Base-by-base conservation (phyloP, 1,139 yeast species). In the Taphrina wiesneri region DNA sequence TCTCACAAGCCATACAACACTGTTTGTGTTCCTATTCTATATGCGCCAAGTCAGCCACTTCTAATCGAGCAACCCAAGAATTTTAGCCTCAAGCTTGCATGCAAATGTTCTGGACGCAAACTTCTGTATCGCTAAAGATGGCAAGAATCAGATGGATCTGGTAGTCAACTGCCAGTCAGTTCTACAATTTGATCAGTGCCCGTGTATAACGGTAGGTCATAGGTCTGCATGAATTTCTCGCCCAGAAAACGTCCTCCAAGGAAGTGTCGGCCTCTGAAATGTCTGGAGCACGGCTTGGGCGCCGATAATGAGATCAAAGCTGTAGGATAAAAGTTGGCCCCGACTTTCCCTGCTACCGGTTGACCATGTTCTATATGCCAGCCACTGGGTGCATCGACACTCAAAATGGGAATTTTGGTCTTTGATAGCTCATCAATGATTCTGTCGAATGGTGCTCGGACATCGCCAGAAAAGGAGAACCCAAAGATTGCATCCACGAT, bases 301-400 rank as follows among this genome's bases (percentile, higher is more conserved):
- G 97, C 97, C 0, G 98, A 92, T 66, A 93, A 78, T 63, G 96
- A 88, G 7, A 93, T 85, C 66, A 93, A 79, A 71, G 85, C 85
- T 4, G 82, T 77, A 0, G 99, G 96, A 32, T 67, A 66, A 69
- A 77, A 79, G 23, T 72, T 74, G 56, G 76, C 75, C 4, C 75
- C 77, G 7, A 41, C 13, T 32, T 80, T 73, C 3, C 83, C 81
- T 32, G 81, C 82, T 0, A 76, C 74, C 2, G 75, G 78, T 0
- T 96, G 96, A 0, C 99, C 99, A 3, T 81, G 74, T 73, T 93
- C 96, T 4, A 93, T 98, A 74, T 43, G 95, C 99, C 99, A 93
- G 0, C 97, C 96, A 0, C 96, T 88, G 0, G 99, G 99, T 49
- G 92, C 85, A 74, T 93, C 99, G 0, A 93, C 89, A 0, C 96